Percentiles rank a stretch among this genome's conserved stretches.
phyloP scores from a whole-genome alignment of 805 yeast genomes.

The Starmera caribaea region DNA sequence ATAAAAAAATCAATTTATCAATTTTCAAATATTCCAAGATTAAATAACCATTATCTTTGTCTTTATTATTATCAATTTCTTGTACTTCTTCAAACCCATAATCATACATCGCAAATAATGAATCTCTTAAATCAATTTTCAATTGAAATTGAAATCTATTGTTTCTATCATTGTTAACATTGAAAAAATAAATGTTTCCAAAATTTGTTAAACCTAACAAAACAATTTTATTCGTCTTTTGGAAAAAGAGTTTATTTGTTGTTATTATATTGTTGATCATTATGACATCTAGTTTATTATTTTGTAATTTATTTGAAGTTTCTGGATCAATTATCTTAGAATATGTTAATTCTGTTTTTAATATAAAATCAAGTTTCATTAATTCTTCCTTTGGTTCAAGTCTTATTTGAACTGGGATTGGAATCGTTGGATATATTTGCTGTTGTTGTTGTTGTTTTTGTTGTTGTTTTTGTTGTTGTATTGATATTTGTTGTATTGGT shows the following conservation, averaged over 20 bases:
- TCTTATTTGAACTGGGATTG: constrained; percentile 4
- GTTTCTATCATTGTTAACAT: constrained; percentile 16
- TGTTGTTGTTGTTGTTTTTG: constrained; percentile 2
- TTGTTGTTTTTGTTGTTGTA: neutral
- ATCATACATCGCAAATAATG: constrained; percentile 66
- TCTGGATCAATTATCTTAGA: constrained; percentile 9
- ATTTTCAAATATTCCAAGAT: constrained; percentile 51
- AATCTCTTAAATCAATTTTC: constrained; percentile 36
- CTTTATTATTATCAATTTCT: no score
- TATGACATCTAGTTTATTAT: constrained; percentile 17
- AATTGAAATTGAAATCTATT: constrained; percentile 13
- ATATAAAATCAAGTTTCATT: constrained; percentile 17
- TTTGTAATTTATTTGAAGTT: constrained; percentile 2
- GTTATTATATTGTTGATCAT: constrained; percentile 23
- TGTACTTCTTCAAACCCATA: constrained; percentile 60
- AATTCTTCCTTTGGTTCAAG: constrained; percentile 11
- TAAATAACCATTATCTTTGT: constrained; percentile 42
- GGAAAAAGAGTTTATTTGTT: constrained; percentile 12
- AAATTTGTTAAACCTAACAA: constrained; percentile 23
- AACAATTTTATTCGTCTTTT: constrained; percentile 14
- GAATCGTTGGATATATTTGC: neutral
- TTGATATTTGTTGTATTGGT: neutral
- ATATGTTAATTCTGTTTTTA: constrained; percentile 10
- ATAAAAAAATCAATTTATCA: constrained; percentile 48
- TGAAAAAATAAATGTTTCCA: constrained; percentile 24